These are phyloP conservation scores for Trifolium dubium DNA, from an alignment of 306 rosid genomes.

Conservation along the genomic window DNA sequence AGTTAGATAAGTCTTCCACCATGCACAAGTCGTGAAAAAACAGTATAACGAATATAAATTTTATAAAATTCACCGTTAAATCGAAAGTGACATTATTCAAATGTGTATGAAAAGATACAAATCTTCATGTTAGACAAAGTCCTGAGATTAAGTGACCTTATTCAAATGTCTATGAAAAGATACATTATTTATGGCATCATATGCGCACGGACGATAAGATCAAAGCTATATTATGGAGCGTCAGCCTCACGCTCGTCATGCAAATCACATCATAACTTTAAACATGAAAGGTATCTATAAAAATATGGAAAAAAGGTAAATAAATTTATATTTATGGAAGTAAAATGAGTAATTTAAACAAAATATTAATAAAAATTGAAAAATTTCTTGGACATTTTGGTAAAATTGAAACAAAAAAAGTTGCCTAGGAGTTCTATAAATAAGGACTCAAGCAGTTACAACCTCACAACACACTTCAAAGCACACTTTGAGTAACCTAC, in stretches of 20 bases:
- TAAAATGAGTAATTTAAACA: background rate
- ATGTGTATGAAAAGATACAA: too few species aligned
- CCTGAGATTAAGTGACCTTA: background rate
- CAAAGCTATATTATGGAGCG: background rate
- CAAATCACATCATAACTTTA: background rate
- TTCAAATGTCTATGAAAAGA: background rate
- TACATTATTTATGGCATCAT: background rate
- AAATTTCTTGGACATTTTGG: background rate
- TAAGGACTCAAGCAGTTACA: background rate
- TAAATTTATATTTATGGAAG: background rate
- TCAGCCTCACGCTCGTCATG: background rate
- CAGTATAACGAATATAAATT: too few species aligned
- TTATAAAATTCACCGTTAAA: too few species aligned
- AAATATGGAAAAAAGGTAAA: background rate
- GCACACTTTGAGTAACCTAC: background rate
- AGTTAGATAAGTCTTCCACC: too few species aligned
- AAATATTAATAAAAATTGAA: background rate
- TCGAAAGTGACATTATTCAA: too few species aligned
- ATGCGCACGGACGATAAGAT: background rate
- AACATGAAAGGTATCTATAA: background rate
- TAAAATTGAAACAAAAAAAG: background rate
- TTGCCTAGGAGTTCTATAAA: constrained; percentile 2
- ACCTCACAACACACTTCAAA: background rate
- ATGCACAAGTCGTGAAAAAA: too few species aligned
- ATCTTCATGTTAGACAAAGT: too few species aligned